Conservation (phyloP, 257 asterid species). For the Solanum corneliomulleri region DNA sequence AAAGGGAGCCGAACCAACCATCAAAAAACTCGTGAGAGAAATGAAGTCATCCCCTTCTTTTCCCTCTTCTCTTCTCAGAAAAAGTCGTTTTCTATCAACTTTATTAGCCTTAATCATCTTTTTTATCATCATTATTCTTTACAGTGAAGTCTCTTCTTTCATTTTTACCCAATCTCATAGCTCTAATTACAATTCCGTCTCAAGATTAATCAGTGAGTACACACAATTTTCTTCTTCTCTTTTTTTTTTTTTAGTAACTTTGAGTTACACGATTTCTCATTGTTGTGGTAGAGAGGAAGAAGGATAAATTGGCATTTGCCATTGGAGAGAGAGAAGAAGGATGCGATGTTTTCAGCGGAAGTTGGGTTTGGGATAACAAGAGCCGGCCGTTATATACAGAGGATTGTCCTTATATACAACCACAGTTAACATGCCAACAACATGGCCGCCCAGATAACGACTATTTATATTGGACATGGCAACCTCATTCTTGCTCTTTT, state of each 20-base stretch:
- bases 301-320: slow-evolving; percentile 50
- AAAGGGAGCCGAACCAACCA: not conserved
- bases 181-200: not conserved
- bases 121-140: slow-evolving; percentile 12
- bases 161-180: slow-evolving; percentile 5
- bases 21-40: not conserved
- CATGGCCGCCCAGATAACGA: slow-evolving; percentile 82
- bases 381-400: slow-evolving; percentile 47
- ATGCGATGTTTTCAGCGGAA: slow-evolving; percentile 69
- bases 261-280: not conserved
- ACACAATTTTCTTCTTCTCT: too few species aligned
- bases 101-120: slow-evolving; percentile 19
- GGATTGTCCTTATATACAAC: slow-evolving; percentile 76
- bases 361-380: slow-evolving; percentile 66
- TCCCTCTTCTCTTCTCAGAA: slow-evolving; percentile 11
- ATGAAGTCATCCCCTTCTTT: slow-evolving; percentile 17
- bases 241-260: not conserved
- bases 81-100: slow-evolving; percentile 10
- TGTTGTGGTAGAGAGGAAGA: slow-evolving; percentile 53
- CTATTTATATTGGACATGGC: slow-evolving; percentile 80
- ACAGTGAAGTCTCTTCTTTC: slow-evolving; percentile 15
- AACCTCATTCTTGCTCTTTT: slow-evolving; percentile 69
- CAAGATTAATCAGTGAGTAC: slow-evolving; percentile 15
- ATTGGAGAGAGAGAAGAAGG: slow-evolving; percentile 41
- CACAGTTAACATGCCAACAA: slow-evolving; percentile 79